Conservation (phyloP, 1,284 basidiomycete genomes). For the Apiotrichum laibachii region DNA sequence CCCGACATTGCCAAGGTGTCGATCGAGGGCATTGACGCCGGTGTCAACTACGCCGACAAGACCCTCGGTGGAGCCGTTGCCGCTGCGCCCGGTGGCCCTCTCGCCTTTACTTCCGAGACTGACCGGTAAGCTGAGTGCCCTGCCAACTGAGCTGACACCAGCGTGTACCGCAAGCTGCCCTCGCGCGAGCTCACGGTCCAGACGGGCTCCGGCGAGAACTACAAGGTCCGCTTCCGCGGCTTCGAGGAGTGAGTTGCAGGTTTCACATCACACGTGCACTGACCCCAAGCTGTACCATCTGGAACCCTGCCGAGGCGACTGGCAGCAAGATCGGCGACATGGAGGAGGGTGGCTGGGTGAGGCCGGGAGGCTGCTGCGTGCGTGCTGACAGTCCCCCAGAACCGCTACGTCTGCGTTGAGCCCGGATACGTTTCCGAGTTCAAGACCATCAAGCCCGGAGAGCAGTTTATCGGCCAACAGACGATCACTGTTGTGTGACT, state of each 20-base stretch:
- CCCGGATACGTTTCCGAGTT: slow-evolving; percentile 67
- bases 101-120: slow-evolving; percentile 33
- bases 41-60: slow-evolving; percentile 72
- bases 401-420: slow-evolving; percentile 77
- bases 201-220: slow-evolving; percentile 35
- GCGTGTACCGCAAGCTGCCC: slow-evolving; percentile 45
- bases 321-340: slow-evolving; percentile 77
- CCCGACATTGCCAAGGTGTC: slow-evolving; percentile 52
- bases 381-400: slow-evolving; percentile 52
- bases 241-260: slow-evolving; percentile 58
- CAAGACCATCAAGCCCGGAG: slow-evolving; percentile 58
- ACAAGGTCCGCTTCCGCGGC: slow-evolving; percentile 61
- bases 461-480: slow-evolving; percentile 73
- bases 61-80: slow-evolving; percentile 32
- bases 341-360: slow-evolving; percentile 80
- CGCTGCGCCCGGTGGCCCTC: slow-evolving; percentile 36
- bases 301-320: slow-evolving; percentile 73
- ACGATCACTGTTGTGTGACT: slow-evolving; percentile 53
- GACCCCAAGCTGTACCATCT: slow-evolving; percentile 54
- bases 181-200: slow-evolving; percentile 39
- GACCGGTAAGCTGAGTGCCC: slow-evolving; percentile 35
- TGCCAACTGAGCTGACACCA: slow-evolving; percentile 6
- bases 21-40: slow-evolving; percentile 51
- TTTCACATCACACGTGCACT: neutral
- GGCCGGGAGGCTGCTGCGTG: slow-evolving; percentile 12